Evolutionary conservation across 108 stramenopile genomes (phyloP), one percentile per base, ranked within the genome.

Genomic region (Mediolabrus comicus): DNA sequence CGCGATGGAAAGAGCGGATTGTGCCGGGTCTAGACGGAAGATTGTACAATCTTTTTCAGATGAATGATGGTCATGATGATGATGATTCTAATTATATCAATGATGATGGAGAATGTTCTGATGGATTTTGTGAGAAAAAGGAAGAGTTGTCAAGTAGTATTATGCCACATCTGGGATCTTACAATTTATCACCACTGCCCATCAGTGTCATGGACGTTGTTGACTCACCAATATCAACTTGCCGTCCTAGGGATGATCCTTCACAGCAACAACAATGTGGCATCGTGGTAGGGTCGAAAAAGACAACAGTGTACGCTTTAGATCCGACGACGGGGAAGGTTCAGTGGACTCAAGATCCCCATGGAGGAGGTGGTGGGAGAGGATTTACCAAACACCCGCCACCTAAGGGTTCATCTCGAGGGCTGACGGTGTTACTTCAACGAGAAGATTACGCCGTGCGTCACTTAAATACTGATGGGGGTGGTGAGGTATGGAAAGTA

Each of bases 1-100:
- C 41, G 51, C 35, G 24, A 17, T 69, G 67, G 62, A 69, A 71
- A 24, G 78, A 79, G 26, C 34, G 74, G 49, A 85, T 90, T 24
- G 79, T 90, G 43, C 92, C 92, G 10, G 87, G 87, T 14, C 60
- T 91, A 70, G 89, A 94, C 77, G 92, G 92, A 27, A 41, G 59
- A 46, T 75, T 94, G 46, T 93, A 90, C 59, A 61, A 55, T 33
- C 62, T 80, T 9, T 62, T 51, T 22, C 64, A 72, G 6, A 24
- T 43, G 13, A 53, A 55, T 22, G 59, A 56, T 60, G 66, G 14
- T 16, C 60, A 43, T 1, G 62, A 64, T 32, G 60, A 63, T 71
- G 46, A 71, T 53, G 35, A 62, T 69, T 17, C 41, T 34, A 38
- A 67, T 34, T 35, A 53, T 12, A 68, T 49, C 43, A 27, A 36